Evolutionary conservation across 2,329 filamentous ascomycete species (phyloP).

Genomic region (Thermochaetoides dissita): DNA sequence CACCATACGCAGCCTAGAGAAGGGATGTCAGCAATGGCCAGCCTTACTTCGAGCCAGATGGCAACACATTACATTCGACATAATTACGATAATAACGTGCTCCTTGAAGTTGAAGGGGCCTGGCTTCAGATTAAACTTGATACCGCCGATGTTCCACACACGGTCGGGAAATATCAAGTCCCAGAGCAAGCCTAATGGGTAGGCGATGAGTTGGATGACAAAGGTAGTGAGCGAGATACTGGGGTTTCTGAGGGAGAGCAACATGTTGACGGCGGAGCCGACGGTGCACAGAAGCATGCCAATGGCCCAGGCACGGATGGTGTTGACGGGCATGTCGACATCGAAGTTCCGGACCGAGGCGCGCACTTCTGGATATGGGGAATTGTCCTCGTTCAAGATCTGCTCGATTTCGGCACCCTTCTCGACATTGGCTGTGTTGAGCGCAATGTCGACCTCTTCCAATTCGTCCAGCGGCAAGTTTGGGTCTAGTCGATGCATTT

Average conservation of each 20-base stretch:
- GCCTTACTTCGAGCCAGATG: background rate
- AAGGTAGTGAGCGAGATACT: conserved; percentile 46
- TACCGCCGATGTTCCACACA: conserved; percentile 34
- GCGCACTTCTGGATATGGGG: conserved; percentile 53
- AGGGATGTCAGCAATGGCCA: conserved; percentile 8
- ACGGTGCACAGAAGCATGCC: conserved; percentile 47
- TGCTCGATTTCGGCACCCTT: conserved; percentile 44
- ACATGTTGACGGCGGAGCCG: conserved; percentile 47
- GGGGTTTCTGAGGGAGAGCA: conserved; percentile 47
- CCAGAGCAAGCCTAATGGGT: conserved; percentile 42
- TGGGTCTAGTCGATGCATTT: conserved; percentile 48
- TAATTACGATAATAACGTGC: conserved; percentile 47
- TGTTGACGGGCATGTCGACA: conserved; percentile 50
- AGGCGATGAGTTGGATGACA: conserved; percentile 48
- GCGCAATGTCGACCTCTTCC: conserved; percentile 44
- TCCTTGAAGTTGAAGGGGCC: conserved; percentile 50
- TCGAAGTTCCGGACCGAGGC: conserved; percentile 52
- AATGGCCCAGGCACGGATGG: conserved; percentile 49
- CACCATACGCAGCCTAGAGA: conserved; percentile 39
- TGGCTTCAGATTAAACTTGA: conserved; percentile 42
- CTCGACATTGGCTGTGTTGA: conserved; percentile 39
- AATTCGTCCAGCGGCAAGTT: conserved; percentile 50
- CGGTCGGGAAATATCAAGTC: conserved; percentile 40
- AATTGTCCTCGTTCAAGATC: conserved; percentile 48
- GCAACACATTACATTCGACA: conserved; percentile 41